These are phyloP conservation scores for Leishmania mexicana DNA, from an alignment of 208 protist species.

Conservation along the genomic window DNA sequence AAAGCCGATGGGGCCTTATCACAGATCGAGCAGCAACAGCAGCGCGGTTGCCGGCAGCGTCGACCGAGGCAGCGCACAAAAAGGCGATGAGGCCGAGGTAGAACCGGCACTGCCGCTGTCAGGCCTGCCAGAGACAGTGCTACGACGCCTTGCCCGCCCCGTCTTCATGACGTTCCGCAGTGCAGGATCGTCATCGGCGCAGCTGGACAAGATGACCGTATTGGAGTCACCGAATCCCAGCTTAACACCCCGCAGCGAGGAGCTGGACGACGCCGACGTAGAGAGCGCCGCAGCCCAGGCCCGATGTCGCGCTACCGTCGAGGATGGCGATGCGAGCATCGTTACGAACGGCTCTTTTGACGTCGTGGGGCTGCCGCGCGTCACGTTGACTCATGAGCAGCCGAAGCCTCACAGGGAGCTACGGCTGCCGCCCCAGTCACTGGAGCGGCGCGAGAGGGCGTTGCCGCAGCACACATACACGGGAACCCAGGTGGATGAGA, in stretches of 20 bases:
- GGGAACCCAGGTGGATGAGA: background rate
- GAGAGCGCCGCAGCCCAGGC: background rate
- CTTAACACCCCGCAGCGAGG: constrained; percentile 7
- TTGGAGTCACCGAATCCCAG: constrained; percentile 20
- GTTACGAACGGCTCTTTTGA: background rate
- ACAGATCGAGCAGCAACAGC: background rate
- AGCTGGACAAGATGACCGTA: constrained; percentile 22
- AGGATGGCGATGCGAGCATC: constrained; percentile 5
- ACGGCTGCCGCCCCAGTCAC: background rate
- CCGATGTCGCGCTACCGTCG: background rate
- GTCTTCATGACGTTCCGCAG: constrained; percentile 20
- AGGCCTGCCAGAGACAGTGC: background rate
- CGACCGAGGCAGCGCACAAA: background rate
- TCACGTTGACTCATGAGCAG: background rate
- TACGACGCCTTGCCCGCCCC: background rate
- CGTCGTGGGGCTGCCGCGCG: too few species aligned
- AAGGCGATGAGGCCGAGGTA: background rate
- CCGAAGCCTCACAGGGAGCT: background rate
- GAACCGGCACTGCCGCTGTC: background rate
- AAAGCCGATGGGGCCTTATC: background rate
- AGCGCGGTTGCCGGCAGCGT: background rate
- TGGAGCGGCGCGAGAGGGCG: background rate
- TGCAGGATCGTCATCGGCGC: constrained; percentile 12
- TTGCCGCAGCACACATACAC: background rate
- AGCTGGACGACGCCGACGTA: constrained; percentile 1